These are phyloP conservation scores for Pichia ethanolica DNA, from an alignment of 805 yeast species.

Conservation along the genomic window DNA sequence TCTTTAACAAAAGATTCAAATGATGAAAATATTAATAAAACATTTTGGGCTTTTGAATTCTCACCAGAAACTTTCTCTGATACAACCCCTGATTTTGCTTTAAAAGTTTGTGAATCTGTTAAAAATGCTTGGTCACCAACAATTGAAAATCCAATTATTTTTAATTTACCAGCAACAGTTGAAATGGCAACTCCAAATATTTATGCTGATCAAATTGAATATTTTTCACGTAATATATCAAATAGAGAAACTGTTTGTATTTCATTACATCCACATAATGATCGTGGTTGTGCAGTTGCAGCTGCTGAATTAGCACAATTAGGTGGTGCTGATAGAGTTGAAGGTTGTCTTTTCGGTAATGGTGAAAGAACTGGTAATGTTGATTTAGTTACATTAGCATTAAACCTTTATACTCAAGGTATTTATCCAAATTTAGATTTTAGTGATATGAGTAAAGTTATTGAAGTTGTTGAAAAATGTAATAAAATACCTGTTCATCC, in stretches of 20 bases:
- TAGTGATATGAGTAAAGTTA: conserved; percentile 55
- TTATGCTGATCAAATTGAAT: conserved; percentile 81
- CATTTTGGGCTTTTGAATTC: conserved; percentile 70
- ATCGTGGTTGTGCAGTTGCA: conserved; percentile 85
- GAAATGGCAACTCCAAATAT: conserved; percentile 77
- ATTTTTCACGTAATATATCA: conserved; percentile 50
- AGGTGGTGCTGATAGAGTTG: conserved; percentile 86
- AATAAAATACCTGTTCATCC: conserved; percentile 74
- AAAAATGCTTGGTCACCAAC: conserved; percentile 69
- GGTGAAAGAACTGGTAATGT: conserved; percentile 89
- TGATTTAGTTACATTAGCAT: conserved; percentile 69
- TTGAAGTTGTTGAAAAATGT: conserved; percentile 70
- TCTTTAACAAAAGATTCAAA: conserved; percentile 53
- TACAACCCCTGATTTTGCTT: conserved; percentile 54
- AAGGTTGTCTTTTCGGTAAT: conserved; percentile 79
- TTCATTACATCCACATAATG: conserved; percentile 78
- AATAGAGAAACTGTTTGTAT: conserved; percentile 66
- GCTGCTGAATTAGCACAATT: conserved; percentile 76
- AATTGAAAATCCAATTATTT: conserved; percentile 58
- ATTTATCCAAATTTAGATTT: conserved; percentile 64
- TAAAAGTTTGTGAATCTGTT: conserved; percentile 67
- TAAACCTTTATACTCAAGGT: conserved; percentile 76
- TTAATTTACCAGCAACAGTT: conserved; percentile 80
- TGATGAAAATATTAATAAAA: conserved; percentile 33
- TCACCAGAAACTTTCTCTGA: conserved; percentile 78